Evolutionary conservation across 768 basidiomycete species (phyloP).

Genomic region (Strobilomyces dryophilus): DNA sequence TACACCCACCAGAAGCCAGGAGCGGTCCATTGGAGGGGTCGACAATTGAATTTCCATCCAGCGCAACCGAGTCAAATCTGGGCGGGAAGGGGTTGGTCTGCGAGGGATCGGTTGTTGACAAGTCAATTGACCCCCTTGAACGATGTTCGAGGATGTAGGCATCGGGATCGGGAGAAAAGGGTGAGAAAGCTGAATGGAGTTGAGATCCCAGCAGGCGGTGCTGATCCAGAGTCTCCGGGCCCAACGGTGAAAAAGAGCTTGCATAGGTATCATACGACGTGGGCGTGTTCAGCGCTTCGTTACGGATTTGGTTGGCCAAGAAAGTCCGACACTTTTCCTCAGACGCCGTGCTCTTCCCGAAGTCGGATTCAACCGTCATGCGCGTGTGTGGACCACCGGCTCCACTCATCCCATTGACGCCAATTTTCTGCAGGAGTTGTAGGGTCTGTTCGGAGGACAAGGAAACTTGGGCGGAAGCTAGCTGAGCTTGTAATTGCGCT

Average conservation of each 20-base stretch:
- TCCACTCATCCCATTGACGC: conserved; percentile 37
- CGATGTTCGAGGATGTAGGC: conserved; percentile 34
- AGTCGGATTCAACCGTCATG: conserved; percentile 7
- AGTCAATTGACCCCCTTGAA: conserved; percentile 35
- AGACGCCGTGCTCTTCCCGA: conserved; percentile 13
- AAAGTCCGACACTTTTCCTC: conserved; percentile 25
- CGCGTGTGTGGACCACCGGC: conserved; percentile 8
- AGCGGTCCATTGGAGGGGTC: conserved; percentile 41
- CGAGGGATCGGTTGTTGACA: conserved; percentile 38
- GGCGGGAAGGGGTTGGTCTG: conserved; percentile 50
- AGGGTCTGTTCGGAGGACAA: conserved; percentile 62
- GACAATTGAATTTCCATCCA: conserved; percentile 35
- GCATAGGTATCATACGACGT: conserved; percentile 22
- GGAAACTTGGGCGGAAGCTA: conserved; percentile 20
- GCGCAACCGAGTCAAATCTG: conserved; percentile 38
- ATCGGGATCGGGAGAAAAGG: conserved; percentile 77
- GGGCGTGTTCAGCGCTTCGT: conserved; percentile 12
- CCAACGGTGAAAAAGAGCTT: conserved; percentile 12
- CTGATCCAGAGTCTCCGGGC: conserved; percentile 13
- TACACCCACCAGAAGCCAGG: conserved; percentile 43
- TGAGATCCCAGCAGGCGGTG: conserved; percentile 20
- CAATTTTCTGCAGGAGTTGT: conserved; percentile 56
- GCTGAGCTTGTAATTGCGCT: conserved; percentile 33
- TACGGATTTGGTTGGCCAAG: conserved; percentile 17
- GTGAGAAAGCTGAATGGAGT: conserved; percentile 48